A percentile compares a stretch with the other conserved stretches of the same genome.
phyloP scores from a whole-genome alignment of 257 asterid genomes.

The Haberlea rhodopensis region DNA sequence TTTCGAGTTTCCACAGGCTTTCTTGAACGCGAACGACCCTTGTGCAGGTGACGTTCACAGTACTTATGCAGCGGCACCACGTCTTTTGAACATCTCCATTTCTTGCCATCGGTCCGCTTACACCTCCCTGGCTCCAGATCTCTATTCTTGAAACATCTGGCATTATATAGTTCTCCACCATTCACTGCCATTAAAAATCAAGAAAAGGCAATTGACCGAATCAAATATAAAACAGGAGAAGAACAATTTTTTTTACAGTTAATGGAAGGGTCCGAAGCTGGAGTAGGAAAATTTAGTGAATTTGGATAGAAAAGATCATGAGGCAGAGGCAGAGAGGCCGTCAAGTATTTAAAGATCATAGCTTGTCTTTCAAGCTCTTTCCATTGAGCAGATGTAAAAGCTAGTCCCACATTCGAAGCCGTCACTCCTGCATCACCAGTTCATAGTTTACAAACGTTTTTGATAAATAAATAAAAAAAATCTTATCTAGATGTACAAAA shows the following conservation, averaged over 20 bases:
- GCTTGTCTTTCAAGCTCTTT: constrained; percentile 86
- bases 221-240: background rate
- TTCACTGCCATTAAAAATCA: constrained; percentile 17
- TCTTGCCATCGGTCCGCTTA: constrained; percentile 87
- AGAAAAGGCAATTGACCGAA: background rate
- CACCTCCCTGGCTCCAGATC: constrained; percentile 87
- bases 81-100: constrained; percentile 90
- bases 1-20: constrained; percentile 82
- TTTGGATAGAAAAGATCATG: constrained; percentile 63
- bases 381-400: constrained; percentile 83
- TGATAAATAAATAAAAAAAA: background rate
- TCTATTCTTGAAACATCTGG: constrained; percentile 39
- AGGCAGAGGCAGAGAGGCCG: constrained; percentile 70
- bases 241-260: constrained; percentile 39
- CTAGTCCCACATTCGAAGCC: constrained; percentile 47
- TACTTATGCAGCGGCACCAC: constrained; percentile 78
- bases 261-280: constrained; percentile 24
- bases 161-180: constrained; percentile 32
- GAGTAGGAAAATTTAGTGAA: constrained; percentile 23
- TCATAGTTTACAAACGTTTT: constrained; percentile 2
- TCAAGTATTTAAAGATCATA: constrained; percentile 67
- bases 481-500: too few species aligned
- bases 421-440: constrained; percentile 31
- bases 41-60: constrained; percentile 87
- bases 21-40: constrained; percentile 98